Evolutionary conservation across 768 basidiomycete species (phyloP).

Genomic region (button mushroom (Agaricus bisporus)): DNA sequence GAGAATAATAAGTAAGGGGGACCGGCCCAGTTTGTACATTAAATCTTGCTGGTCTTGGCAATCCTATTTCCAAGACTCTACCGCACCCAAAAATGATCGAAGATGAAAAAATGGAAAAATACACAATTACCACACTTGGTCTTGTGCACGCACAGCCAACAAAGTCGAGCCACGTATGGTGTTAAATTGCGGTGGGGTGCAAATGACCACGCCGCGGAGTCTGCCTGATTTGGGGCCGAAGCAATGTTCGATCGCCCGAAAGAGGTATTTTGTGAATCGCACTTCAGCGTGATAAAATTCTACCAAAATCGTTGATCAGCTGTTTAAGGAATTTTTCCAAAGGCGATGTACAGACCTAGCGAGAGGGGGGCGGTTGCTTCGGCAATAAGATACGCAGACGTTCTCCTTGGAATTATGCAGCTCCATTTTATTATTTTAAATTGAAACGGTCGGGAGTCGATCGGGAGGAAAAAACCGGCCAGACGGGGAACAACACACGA

Average conservation of each 20-base stretch:
- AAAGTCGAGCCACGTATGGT: not conserved
- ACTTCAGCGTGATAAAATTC: not conserved
- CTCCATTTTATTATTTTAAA: constrained; percentile 3
- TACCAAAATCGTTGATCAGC: not conserved
- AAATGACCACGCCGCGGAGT: not conserved
- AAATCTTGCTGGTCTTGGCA: constrained; percentile 3
- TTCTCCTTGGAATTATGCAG: not conserved
- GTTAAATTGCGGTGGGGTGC: not conserved
- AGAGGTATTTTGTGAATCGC: constrained; percentile 5
- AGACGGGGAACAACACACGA: constrained; percentile 10
- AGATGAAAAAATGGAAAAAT: too few species aligned
- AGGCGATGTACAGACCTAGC: not conserved
- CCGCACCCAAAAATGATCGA: not conserved
- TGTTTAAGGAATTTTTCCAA: too few species aligned
- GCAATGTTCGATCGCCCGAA: constrained; percentile 1
- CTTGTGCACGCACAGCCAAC: not conserved
- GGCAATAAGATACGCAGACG: not conserved
- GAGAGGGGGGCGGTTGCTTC: not conserved
- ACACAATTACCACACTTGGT: not conserved
- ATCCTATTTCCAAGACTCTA: not conserved
- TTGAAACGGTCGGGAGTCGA: constrained; percentile 9
- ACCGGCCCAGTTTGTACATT: not conserved
- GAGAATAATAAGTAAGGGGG: not conserved
- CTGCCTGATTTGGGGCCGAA: not conserved
- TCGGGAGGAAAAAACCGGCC: constrained; percentile 7